Evolutionary conservation across 345 rosid genomes (phyloP).

Genomic region (Heritiera fomes): DNA sequence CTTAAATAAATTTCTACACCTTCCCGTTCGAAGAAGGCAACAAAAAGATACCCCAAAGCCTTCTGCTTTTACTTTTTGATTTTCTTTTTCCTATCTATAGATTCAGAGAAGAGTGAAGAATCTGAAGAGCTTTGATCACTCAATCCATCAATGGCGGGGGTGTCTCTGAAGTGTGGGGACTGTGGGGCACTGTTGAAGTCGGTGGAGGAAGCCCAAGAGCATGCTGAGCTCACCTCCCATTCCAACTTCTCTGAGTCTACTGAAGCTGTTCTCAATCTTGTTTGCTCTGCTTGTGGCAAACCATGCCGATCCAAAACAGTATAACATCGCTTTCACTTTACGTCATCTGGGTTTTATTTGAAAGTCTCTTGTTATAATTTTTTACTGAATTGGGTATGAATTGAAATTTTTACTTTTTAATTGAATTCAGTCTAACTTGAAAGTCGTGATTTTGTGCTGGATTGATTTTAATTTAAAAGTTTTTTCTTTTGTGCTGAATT

Average conservation of each 20-base stretch:
- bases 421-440: not conserved
- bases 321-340: conserved; percentile 18
- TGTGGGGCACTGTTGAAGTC: conserved; percentile 87
- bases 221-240: conserved; percentile 95
- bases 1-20: not conserved
- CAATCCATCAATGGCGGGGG: conserved; percentile 67
- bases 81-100: not conserved
- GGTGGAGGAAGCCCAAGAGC: conserved; percentile 90
- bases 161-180: conserved; percentile 93
- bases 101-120: not conserved
- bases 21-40: not conserved
- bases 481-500: not conserved
- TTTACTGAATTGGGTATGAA: not conserved
- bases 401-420: not conserved
- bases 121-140: conserved; percentile 5
- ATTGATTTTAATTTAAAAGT: not conserved
- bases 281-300: conserved; percentile 72
- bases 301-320: conserved; percentile 98
- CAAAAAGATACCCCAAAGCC: not conserved
- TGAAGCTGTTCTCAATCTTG: conserved; percentile 92
- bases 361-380: not conserved
- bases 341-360: not conserved
- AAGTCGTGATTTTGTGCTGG: not conserved
- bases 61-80: not conserved
- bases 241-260: conserved; percentile 97